phyloP scores from a whole-genome alignment of 2,329 filamentous ascomycete genomes.

The Trichoderma asperellum region DNA sequence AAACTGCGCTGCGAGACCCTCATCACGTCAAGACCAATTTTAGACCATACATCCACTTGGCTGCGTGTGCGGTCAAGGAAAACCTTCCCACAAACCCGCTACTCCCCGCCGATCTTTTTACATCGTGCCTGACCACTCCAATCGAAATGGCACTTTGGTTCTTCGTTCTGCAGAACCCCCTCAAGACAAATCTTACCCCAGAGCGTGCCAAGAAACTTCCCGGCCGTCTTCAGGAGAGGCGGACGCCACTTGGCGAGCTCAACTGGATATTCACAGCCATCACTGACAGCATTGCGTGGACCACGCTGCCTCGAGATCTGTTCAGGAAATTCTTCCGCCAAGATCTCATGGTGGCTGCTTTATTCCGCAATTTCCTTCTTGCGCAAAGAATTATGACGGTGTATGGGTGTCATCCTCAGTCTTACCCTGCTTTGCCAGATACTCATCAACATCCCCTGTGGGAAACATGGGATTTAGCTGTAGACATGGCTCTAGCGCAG shows the following conservation, averaged over 20 bases:
- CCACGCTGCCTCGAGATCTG: conserved; percentile 82
- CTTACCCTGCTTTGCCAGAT: conserved; percentile 87
- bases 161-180: conserved; percentile 90
- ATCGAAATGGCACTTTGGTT: conserved; percentile 97
- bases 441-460: conserved; percentile 94
- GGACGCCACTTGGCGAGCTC: conserved; percentile 91
- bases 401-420: conserved; percentile 94
- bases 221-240: conserved; percentile 86
- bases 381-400: conserved; percentile 95
- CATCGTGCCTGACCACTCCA: conserved; percentile 91
- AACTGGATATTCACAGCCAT: conserved; percentile 99
- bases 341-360: conserved; percentile 96
- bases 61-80: conserved; percentile 87
- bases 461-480: conserved; percentile 96
- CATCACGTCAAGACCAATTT: conserved; percentile 78
- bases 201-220: conserved; percentile 88
- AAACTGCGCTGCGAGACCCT: conserved; percentile 75
- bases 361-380: conserved; percentile 94
- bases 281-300: conserved; percentile 98
- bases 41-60: conserved; percentile 80
- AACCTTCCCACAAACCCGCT: conserved; percentile 93
- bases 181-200: conserved; percentile 69
- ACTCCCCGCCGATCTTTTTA: conserved; percentile 93
- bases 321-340: conserved; percentile 98
- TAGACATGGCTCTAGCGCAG: conserved; percentile 92